Evolutionary conservation across 140 eudicot genomes (phyloP).

Genomic region (Bidens hawaiensis): DNA sequence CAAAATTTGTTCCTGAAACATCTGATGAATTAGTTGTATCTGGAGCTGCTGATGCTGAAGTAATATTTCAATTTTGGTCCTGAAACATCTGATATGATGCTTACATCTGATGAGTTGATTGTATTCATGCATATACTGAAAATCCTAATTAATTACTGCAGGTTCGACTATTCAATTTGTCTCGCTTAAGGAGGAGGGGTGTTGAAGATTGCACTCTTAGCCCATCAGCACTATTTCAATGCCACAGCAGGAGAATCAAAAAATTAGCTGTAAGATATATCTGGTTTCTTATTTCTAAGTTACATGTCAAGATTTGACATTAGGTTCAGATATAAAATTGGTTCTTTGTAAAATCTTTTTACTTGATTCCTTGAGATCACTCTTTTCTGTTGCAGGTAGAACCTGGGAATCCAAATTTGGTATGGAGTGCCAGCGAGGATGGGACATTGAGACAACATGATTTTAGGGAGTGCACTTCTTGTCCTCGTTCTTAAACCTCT

Average conservation of each 20-base stretch:
- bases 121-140: not conserved
- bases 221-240: slow-evolving; percentile 75
- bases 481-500: slow-evolving; percentile 80
- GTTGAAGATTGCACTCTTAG: slow-evolving; percentile 40
- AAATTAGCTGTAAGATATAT: slow-evolving; percentile 70
- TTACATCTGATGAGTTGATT: not conserved
- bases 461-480: slow-evolving; percentile 82
- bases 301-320: not conserved
- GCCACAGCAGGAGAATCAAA: slow-evolving; percentile 90
- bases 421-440: slow-evolving; percentile 99
- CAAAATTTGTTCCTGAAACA: slow-evolving; percentile 92
- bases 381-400: slow-evolving; percentile 61
- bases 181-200: slow-evolving; percentile 46
- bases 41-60: slow-evolving; percentile 97
- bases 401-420: slow-evolving; percentile 87
- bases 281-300: not conserved
- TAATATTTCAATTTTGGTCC: slow-evolving; percentile 27
- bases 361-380: not conserved
- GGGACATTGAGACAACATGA: slow-evolving; percentile 98
- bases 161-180: slow-evolving; percentile 87
- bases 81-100: not conserved
- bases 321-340: not conserved
- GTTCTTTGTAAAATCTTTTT: not conserved
- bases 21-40: slow-evolving; percentile 86
- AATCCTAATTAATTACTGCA: slow-evolving; percentile 16